phyloP scores from a whole-genome alignment of 805 yeast species.

The Nakazawaea ambrosiae region DNA sequence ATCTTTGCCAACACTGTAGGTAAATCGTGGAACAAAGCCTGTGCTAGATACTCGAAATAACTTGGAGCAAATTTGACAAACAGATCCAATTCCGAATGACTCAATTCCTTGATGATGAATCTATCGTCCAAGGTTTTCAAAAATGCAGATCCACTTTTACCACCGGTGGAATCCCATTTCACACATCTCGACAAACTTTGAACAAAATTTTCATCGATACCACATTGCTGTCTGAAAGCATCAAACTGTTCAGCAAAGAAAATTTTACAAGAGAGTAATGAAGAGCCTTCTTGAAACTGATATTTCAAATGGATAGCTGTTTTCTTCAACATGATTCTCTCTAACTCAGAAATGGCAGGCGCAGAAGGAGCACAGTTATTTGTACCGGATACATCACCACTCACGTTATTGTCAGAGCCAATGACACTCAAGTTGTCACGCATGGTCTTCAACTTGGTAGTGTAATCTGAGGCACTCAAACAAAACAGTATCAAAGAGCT shows the following conservation, averaged over 20 bases:
- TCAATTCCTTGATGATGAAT: slow-evolving; percentile 81
- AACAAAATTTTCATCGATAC: slow-evolving; percentile 63
- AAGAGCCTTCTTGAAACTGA: slow-evolving; percentile 81
- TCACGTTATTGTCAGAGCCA: slow-evolving; percentile 9
- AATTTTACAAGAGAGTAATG: slow-evolving; percentile 83
- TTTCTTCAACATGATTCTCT: slow-evolving; percentile 66
- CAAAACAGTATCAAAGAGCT: slow-evolving; percentile 92
- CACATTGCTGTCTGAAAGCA: slow-evolving; percentile 83
- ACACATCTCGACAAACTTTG: slow-evolving; percentile 91
- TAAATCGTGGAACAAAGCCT: slow-evolving; percentile 88
- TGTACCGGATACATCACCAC: slow-evolving; percentile 19
- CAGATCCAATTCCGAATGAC: slow-evolving; percentile 85
- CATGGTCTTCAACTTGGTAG: slow-evolving; percentile 21
- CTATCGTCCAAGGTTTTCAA: slow-evolving; percentile 88
- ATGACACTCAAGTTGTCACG: slow-evolving; percentile 6
- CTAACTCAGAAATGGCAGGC: slow-evolving; percentile 31
- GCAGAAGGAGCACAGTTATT: slow-evolving; percentile 10
- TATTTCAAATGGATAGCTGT: slow-evolving; percentile 88
- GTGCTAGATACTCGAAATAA: slow-evolving; percentile 92
- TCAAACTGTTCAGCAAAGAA: slow-evolving; percentile 96
- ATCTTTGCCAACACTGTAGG: slow-evolving; percentile 93
- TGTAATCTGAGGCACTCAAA: slow-evolving; percentile 76
- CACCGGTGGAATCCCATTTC: slow-evolving; percentile 95
- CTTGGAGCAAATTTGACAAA: slow-evolving; percentile 95
- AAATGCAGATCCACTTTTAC: slow-evolving; percentile 93